Evolutionary conservation across 1,139 yeast species (phyloP).

Genomic region (Yamadazyma dendronema): DNA sequence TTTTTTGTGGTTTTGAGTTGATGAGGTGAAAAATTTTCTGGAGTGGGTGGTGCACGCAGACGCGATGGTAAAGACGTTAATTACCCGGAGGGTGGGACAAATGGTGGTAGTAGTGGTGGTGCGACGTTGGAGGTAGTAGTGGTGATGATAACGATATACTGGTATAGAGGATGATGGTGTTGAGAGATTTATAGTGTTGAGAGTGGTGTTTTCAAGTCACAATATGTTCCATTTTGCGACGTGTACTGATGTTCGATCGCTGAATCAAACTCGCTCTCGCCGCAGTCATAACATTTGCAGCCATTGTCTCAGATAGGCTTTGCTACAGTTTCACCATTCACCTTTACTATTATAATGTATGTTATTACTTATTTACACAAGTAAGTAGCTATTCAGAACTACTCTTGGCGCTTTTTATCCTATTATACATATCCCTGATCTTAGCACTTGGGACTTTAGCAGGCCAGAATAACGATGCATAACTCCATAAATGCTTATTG

Average conservation of each 20-base stretch:
- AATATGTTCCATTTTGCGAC: too few species aligned
- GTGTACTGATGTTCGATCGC: too few species aligned
- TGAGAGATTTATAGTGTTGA: too few species aligned
- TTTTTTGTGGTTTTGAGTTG: conserved; percentile 3
- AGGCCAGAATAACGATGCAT: conserved; percentile 93
- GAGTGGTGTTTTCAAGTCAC: too few species aligned
- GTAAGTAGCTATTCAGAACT: not conserved
- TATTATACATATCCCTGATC: conserved; percentile 81
- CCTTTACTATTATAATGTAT: not conserved
- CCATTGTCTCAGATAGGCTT: too few species aligned
- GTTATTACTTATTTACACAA: not conserved
- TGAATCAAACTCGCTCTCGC: too few species aligned
- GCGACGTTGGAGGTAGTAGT: too few species aligned
- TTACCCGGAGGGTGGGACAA: conserved; percentile 4
- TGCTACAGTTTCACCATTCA: too few species aligned
- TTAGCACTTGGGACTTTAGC: conserved; percentile 79
- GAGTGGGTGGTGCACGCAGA: conserved; percentile 3
- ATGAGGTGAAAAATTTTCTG: conserved; percentile 8
- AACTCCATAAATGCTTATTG: conserved; percentile 82
- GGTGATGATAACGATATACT: too few species aligned
- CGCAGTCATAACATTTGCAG: too few species aligned
- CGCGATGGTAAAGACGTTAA: not conserved
- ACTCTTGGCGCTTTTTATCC: conserved; percentile 36
- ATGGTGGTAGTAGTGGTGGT: too few species aligned
- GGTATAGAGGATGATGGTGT: too few species aligned